Evolutionary conservation across 192 early-diverging fungal species (phyloP).

Genomic region (Podila clonocystis): DNA sequence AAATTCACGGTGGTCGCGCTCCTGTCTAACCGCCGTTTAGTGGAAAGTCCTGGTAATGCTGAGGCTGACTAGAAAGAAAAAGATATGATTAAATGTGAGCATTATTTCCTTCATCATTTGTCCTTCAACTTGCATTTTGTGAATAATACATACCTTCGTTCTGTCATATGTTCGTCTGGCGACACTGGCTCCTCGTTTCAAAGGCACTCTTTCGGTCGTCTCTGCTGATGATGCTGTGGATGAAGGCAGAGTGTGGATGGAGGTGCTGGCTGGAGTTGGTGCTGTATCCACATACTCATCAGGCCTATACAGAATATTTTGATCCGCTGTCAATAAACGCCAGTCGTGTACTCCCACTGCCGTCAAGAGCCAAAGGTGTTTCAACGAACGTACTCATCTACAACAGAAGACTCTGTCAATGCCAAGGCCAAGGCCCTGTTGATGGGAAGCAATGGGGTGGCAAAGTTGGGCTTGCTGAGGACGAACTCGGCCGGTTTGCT

Average conservation of each 20-base stretch:
- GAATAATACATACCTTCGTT: conserved; percentile 6
- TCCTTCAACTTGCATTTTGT: not conserved
- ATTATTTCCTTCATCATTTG: not conserved
- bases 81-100: not conserved
- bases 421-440: not conserved
- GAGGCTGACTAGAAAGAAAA: conserved; percentile 6
- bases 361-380: too few species aligned
- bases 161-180: conserved; percentile 7
- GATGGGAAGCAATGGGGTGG: not conserved
- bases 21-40: conserved; percentile 16
- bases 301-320: not conserved
- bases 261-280: not conserved
- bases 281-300: not conserved
- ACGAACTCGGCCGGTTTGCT: not conserved
- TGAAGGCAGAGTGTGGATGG: not conserved
- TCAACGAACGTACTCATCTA: not conserved
- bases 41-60: not conserved
- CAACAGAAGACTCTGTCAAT: not conserved
- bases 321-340: not conserved
- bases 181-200: conserved; percentile 11
- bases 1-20: not conserved
- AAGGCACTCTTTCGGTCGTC: conserved; percentile 10
- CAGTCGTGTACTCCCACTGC: not conserved
- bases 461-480: not conserved
- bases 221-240: not conserved